Evolutionary conservation across 2,329 filamentous ascomycete species (phyloP).

Genomic region (Thelonectria rubi): DNA sequence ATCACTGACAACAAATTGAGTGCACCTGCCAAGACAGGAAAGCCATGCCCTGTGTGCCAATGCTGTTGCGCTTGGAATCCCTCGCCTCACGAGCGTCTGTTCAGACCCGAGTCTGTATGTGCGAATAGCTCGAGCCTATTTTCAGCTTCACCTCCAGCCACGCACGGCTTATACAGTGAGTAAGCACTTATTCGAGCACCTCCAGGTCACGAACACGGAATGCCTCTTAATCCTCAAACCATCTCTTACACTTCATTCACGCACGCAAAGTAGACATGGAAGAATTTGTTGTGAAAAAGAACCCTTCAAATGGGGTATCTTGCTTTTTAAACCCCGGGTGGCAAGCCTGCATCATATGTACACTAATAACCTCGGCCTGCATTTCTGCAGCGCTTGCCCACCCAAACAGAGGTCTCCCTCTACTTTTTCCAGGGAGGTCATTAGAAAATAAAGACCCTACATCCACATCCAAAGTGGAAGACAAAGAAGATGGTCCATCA

Average conservation of each 20-base stretch:
- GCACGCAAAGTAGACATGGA: conserved; percentile 1
- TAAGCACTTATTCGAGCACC: background rate
- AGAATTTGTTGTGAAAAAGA: conserved; percentile 11
- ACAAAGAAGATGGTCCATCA: conserved; percentile 34
- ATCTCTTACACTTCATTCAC: background rate
- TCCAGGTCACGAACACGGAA: background rate
- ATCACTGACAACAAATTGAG: background rate
- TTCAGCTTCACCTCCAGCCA: background rate
- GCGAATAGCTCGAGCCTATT: background rate
- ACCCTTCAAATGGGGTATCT: conserved; percentile 32
- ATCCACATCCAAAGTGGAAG: conserved; percentile 27
- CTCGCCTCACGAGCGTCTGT: background rate
- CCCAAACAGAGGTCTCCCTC: conserved; percentile 20
- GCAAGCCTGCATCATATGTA: conserved; percentile 37
- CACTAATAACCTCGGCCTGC: conserved; percentile 24
- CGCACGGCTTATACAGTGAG: background rate
- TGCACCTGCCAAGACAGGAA: too few relatives aligned
- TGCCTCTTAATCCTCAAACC: background rate
- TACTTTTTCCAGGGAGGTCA: conserved; percentile 30
- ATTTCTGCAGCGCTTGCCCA: conserved; percentile 13
- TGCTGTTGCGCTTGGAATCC: too few relatives aligned
- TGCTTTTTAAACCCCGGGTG: conserved; percentile 30
- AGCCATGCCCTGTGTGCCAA: too few relatives aligned
- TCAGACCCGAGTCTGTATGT: background rate
- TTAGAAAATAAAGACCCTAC: conserved; percentile 19